Conservation (phyloP, 495 filamentous ascomycete genomes). For the Rusavskia elegans region DNA sequence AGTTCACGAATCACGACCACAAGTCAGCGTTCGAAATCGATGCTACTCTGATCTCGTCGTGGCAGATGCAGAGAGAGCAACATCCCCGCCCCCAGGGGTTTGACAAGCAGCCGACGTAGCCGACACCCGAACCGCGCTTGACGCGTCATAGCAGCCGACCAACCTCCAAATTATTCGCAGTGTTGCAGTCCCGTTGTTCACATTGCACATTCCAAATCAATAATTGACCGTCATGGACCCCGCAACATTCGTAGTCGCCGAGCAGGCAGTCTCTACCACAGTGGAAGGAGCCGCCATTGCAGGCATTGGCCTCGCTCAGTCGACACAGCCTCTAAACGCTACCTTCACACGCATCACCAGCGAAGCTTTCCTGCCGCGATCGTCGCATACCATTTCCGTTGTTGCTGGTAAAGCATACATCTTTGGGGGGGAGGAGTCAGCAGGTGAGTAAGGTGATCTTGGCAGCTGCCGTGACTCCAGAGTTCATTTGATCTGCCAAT, state of each 20-base stretch:
- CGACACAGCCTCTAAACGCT: conserved; percentile 27
- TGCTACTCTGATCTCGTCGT: too few species aligned
- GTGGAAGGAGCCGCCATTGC: conserved; percentile 22
- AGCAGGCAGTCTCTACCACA: conserved; percentile 26
- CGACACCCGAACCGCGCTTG: too few species aligned
- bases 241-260: conserved; percentile 24
- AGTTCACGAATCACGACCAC: too few species aligned
- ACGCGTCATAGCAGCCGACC: conserved; percentile 5
- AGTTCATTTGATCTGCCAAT: too few species aligned
- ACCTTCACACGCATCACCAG: conserved; percentile 23
- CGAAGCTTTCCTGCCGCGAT: conserved; percentile 25
- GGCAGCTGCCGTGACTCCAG: too few species aligned
- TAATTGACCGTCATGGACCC: conserved; percentile 12
- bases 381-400: conserved; percentile 30
- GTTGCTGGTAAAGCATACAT: conserved; percentile 31
- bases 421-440: conserved; percentile 29
- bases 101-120: too few species aligned
- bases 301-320: conserved; percentile 19
- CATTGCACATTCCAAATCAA: too few species aligned
- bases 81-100: too few species aligned
- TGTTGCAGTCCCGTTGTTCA: too few species aligned
- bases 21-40: too few species aligned
- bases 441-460: conserved; percentile 6
- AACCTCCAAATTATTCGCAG: too few species aligned
- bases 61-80: too few species aligned